Evolutionary conservation across 1,284 basidiomycete species (phyloP).

Genomic region (Takashimella tepidaria): DNA sequence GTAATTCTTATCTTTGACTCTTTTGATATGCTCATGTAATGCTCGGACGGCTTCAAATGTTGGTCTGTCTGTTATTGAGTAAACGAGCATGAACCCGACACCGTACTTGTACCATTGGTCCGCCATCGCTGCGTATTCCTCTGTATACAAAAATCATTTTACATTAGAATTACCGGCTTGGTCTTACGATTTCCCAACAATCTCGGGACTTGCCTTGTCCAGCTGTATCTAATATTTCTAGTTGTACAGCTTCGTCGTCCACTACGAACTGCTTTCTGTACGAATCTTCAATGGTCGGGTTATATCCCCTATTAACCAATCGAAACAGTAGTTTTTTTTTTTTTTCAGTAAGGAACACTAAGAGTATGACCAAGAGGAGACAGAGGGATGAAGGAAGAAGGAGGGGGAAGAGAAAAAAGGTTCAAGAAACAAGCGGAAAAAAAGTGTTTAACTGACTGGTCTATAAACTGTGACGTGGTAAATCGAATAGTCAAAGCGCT

Average conservation of each 20-base stretch:
- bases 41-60: conserved; percentile 52
- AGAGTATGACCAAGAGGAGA: background rate
- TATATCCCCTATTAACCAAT: conserved; percentile 44
- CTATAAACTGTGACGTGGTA: conserved; percentile 50
- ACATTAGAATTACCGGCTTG: background rate
- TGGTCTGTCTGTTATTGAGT: conserved; percentile 54
- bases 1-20: conserved; percentile 53
- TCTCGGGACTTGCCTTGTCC: conserved; percentile 46
- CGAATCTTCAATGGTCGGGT: conserved; percentile 54
- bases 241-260: conserved; percentile 55
- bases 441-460: conserved; percentile 46
- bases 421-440: background rate
- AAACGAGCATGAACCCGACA: conserved; percentile 55
- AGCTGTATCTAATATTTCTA: conserved; percentile 57
- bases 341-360: background rate
- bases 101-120: conserved; percentile 57
- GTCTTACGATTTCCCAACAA: background rate
- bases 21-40: conserved; percentile 53
- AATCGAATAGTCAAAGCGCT: conserved; percentile 55
- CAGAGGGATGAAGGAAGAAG: conserved; percentile 15
- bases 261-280: conserved; percentile 53
- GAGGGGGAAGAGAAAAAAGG: conserved; percentile 1
- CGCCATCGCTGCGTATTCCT: conserved; percentile 51
- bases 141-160: conserved; percentile 9
- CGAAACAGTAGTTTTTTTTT: background rate